These are phyloP conservation scores for Cymbidium sinense DNA, from an alignment of 106 monocot species.

Conservation along the genomic window DNA sequence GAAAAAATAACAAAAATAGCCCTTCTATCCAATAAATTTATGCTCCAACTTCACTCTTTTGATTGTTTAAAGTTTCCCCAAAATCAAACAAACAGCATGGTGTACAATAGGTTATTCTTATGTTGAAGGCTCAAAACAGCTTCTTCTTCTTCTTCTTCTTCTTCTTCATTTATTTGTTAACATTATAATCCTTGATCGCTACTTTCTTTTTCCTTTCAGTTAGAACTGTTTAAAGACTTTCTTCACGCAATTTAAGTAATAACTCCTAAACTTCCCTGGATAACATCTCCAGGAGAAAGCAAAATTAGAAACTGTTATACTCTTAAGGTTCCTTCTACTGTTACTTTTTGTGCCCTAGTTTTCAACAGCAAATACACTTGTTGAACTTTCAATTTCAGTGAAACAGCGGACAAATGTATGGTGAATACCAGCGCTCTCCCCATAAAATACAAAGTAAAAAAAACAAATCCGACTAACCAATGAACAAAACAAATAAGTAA, in stretches of 20 bases:
- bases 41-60: background rate
- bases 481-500: background rate
- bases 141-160: too few species aligned
- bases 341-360: constrained; percentile 4
- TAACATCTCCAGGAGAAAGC: too few species aligned
- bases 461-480: background rate
- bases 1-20: background rate
- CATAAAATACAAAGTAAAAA: background rate
- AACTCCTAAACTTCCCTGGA: too few species aligned
- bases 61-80: background rate
- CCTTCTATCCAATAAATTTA: background rate
- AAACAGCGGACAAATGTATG: background rate
- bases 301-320: too few species aligned
- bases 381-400: background rate
- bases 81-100: background rate
- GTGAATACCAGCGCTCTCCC: background rate
- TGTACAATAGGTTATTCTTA: too few species aligned
- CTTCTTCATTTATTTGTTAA: too few species aligned
- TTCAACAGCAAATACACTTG: background rate
- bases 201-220: too few species aligned
- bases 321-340: background rate
- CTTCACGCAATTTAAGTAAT: too few species aligned
- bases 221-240: too few species aligned
- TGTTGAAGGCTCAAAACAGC: too few species aligned
- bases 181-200: too few species aligned